Conservation (phyloP, 2,329 filamentous ascomycete genomes). For the Delphinella strobiligena region DNA sequence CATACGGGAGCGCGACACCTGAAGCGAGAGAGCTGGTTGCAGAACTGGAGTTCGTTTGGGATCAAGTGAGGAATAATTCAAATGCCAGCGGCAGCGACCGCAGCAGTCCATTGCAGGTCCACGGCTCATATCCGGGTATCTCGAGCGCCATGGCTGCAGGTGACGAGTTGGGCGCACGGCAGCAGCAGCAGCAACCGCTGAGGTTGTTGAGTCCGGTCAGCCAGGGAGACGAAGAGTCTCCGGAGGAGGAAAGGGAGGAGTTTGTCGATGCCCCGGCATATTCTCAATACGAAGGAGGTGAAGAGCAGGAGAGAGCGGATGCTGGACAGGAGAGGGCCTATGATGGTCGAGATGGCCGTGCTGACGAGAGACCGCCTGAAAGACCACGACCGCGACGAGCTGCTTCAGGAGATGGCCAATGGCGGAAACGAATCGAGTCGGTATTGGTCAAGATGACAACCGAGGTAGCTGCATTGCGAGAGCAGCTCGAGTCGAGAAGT, state of each 20-base stretch:
- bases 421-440: constrained; percentile 72
- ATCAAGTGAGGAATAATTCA: constrained; percentile 75
- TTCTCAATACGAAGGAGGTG: constrained; percentile 9
- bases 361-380: constrained; percentile 1
- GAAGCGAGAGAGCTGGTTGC: constrained; percentile 79
- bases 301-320: constrained; percentile 1
- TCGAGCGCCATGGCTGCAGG: not conserved
- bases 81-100: constrained; percentile 4
- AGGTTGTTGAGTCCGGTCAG: constrained; percentile 73
- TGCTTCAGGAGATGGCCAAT: constrained; percentile 40
- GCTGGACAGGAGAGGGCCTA: constrained; percentile 6
- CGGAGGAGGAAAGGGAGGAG: constrained; percentile 24
- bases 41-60: constrained; percentile 98
- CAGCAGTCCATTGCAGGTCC: constrained; percentile 7
- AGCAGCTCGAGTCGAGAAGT: constrained; percentile 71
- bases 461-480: constrained; percentile 81
- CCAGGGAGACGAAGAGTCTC: constrained; percentile 40
- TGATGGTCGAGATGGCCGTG: constrained; percentile 3
- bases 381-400: constrained; percentile 5
- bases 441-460: constrained; percentile 81
- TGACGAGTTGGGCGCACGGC: not conserved
- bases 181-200: constrained; percentile 21
- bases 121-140: not conserved
- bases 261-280: constrained; percentile 13
- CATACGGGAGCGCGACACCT: constrained; percentile 73